Percentiles rank a stretch among this genome's conserved stretches.
Evolutionary conservation across 306 rosid species (phyloP).

Genomic region (Citrullus amarus): DNA sequence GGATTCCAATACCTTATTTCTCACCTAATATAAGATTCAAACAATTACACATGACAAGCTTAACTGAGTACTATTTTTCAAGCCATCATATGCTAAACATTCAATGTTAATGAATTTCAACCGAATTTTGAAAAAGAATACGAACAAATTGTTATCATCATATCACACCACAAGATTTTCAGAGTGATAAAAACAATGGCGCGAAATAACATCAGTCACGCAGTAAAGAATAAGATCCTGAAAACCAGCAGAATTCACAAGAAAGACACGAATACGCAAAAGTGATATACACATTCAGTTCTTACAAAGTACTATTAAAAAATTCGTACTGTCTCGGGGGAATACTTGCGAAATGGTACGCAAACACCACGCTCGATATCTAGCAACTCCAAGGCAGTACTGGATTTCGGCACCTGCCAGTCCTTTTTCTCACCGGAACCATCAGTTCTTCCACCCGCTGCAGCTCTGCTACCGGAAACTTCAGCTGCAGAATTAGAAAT

Average conservation of each 20-base stretch:
- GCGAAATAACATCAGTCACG: background rate
- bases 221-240: background rate
- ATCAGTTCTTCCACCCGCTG: constrained; percentile 7
- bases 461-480: constrained; percentile 20
- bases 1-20: constrained; percentile 72
- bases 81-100: background rate
- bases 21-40: constrained; percentile 36
- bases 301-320: background rate
- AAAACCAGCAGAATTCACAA: background rate
- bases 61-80: background rate
- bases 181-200: background rate
- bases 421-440: constrained; percentile 5
- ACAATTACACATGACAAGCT: background rate
- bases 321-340: constrained; percentile 72
- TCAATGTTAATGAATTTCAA: background rate
- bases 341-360: constrained; percentile 88
- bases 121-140: background rate
- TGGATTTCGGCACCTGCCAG: constrained; percentile 24
- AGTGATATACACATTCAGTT: background rate
- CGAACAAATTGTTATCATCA: background rate
- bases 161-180: background rate
- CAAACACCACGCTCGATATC: constrained; percentile 98
- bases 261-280: background rate
- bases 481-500: constrained; percentile 31
- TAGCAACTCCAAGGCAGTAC: constrained; percentile 80